These are phyloP conservation scores for Cornus florida DNA, from an alignment of 148 eudicot species.

Conservation along the genomic window DNA sequence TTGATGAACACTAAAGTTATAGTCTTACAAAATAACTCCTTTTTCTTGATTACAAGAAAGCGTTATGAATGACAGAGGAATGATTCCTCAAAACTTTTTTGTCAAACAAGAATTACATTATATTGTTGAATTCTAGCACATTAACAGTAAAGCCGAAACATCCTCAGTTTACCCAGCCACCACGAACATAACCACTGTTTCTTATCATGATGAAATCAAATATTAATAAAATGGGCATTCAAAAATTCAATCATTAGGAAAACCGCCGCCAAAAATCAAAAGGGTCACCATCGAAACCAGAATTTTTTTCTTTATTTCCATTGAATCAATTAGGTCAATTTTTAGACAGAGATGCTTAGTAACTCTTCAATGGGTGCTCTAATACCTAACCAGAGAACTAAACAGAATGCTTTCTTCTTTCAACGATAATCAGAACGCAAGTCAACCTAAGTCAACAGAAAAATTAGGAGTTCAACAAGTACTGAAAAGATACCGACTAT, in stretches of 20 bases:
- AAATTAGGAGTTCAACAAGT: neutral
- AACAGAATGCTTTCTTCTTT: neutral
- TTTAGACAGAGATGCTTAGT: neutral
- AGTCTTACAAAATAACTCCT: neutral
- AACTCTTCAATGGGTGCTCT: neutral
- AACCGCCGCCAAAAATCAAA: neutral
- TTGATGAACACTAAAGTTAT: neutral
- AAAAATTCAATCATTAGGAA: neutral
- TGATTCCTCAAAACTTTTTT: neutral
- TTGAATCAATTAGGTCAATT: neutral
- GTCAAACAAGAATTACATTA: neutral
- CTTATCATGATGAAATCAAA: neutral
- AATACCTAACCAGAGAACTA: neutral
- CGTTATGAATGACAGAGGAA: neutral
- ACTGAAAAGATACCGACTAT: neutral
- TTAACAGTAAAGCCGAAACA: neutral
- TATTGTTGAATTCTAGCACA: neutral
- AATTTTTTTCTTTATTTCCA: neutral
- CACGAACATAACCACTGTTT: neutral
- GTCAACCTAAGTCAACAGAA: neutral
- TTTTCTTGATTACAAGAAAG: neutral
- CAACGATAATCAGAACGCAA: neutral
- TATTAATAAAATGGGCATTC: neutral
- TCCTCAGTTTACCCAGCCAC: neutral
- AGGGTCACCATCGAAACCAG: neutral